Conservation (phyloP, 768 basidiomycete species). For the Lactarius evosmus region DNA sequence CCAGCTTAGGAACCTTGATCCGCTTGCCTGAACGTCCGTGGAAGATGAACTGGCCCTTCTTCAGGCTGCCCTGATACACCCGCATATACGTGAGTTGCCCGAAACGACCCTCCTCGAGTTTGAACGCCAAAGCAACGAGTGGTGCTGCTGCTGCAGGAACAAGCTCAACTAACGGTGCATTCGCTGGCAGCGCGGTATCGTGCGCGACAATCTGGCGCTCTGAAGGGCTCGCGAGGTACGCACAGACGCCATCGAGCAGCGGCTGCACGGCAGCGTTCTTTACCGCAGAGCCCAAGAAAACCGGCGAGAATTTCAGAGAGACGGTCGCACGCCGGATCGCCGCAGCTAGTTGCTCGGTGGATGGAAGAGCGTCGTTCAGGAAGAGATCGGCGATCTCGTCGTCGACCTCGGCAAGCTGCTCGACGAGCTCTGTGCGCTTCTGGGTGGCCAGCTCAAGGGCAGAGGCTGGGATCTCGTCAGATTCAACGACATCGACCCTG, state of each 20-base stretch:
- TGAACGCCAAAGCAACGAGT: conserved; percentile 93
- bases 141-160: conserved; percentile 82
- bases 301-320: conserved; percentile 87
- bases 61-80: conserved; percentile 93
- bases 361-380: conserved; percentile 78
- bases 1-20: conserved; percentile 93
- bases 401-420: conserved; percentile 94
- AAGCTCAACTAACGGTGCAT: conserved; percentile 69
- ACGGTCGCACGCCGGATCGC: conserved; percentile 91
- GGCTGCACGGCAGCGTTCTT: conserved; percentile 97
- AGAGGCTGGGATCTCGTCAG: conserved; percentile 82
- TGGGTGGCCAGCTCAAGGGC: conserved; percentile 70
- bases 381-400: conserved; percentile 91
- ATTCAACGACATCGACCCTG: conserved; percentile 74
- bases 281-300: conserved; percentile 94
- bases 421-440: conserved; percentile 90
- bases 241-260: conserved; percentile 89
- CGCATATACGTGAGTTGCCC: conserved; percentile 98
- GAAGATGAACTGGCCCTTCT: conserved; percentile 79
- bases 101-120: conserved; percentile 95
- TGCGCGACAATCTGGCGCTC: conserved; percentile 78
- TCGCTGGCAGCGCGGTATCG: conserved; percentile 66
- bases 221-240: conserved; percentile 88
- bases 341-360: conserved; percentile 64
- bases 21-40: conserved; percentile 95